Percentiles rank a stretch among this genome's conserved stretches.
These are phyloP conservation scores for Pleurotus djamor DNA, from an alignment of 768 basidiomycete species.

Conservation along the genomic window DNA sequence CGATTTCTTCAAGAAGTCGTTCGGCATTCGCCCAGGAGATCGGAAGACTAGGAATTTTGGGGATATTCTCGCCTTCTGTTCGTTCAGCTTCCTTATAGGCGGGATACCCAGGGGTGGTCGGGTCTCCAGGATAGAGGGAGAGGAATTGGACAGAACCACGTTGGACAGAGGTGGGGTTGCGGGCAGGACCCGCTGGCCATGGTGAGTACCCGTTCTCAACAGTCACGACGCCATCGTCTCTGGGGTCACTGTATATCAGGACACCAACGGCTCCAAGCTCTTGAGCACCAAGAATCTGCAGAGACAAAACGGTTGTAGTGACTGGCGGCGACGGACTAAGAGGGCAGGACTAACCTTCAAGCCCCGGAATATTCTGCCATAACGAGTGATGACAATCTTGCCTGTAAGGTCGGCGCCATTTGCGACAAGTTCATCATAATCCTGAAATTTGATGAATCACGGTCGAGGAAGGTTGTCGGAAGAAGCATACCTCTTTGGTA, in stretches of 20 bases:
- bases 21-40: constrained; percentile 86
- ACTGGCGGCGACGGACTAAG: not conserved
- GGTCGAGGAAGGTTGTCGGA: not conserved
- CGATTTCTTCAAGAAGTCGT: constrained; percentile 58
- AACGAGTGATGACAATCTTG: constrained; percentile 77
- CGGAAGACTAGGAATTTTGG: constrained; percentile 83
- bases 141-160: constrained; percentile 81
- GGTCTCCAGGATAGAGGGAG: constrained; percentile 68
- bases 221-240: constrained; percentile 81
- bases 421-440: constrained; percentile 51
- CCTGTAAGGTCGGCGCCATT: constrained; percentile 72
- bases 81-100: constrained; percentile 81
- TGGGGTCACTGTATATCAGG: constrained; percentile 83
- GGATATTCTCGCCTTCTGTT: constrained; percentile 56
- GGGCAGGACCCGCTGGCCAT: constrained; percentile 86
- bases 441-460: constrained; percentile 18
- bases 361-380: constrained; percentile 78
- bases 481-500: constrained; percentile 45
- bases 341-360: constrained; percentile 55
- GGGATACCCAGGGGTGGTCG: constrained; percentile 86
- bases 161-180: constrained; percentile 82
- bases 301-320: constrained; percentile 9
- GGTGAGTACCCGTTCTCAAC: constrained; percentile 71
- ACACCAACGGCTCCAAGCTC: constrained; percentile 78
- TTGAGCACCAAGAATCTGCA: constrained; percentile 77